phyloP scores from a whole-genome alignment of 2,329 filamentous ascomycete genomes.

The Fusarium sp. region DNA sequence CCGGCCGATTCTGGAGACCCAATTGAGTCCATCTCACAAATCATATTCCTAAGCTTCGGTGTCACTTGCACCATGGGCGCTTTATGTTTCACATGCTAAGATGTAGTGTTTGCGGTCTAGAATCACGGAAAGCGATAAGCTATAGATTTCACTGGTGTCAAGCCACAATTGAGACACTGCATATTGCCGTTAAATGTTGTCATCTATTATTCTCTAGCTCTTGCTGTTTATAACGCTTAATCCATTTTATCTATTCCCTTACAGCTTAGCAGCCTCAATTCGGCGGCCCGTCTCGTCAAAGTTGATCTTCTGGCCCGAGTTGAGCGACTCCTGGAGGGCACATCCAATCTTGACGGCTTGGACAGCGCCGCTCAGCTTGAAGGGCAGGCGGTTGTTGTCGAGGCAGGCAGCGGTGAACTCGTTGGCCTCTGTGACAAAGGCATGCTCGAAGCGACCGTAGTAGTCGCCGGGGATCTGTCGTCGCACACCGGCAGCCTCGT shows the following conservation, averaged over 20 bases:
- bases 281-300: slow-evolving; percentile 63
- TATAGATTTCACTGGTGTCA: background rate
- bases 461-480: slow-evolving; percentile 71
- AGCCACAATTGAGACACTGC: background rate
- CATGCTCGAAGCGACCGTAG: slow-evolving; percentile 72
- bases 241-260: background rate
- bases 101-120: background rate
- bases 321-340: slow-evolving; percentile 69
- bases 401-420: slow-evolving; percentile 72
- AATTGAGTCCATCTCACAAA: background rate
- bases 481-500: slow-evolving; percentile 61
- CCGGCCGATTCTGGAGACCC: background rate
- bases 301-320: slow-evolving; percentile 66
- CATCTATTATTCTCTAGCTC: slow-evolving; percentile 15
- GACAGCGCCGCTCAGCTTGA: slow-evolving; percentile 69
- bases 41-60: background rate
- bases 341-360: slow-evolving; percentile 71
- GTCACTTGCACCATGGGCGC: background rate
- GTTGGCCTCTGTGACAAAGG: slow-evolving; percentile 72
- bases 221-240: background rate
- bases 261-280: slow-evolving; percentile 39
- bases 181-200: background rate
- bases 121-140: background rate
- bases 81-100: background rate
- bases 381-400: slow-evolving; percentile 66